Evolutionary conservation across 2,329 filamentous ascomycete genomes (phyloP), one percentile per base, ranked within the genome.

Genomic region (Arthrobotrys conoides): DNA sequence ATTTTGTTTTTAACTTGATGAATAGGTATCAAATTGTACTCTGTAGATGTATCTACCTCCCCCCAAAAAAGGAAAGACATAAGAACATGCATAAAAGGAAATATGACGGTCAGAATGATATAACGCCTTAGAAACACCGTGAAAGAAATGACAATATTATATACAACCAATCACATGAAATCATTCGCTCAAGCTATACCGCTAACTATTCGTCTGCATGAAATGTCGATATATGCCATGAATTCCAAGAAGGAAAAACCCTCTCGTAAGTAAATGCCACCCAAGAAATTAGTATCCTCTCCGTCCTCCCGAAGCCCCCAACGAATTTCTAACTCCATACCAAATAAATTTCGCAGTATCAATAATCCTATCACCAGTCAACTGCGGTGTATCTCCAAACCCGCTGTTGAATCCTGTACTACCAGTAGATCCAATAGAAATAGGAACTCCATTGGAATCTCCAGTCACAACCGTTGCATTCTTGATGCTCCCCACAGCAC

Each of bases 381-480:
- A 64, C 61, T 63, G 67, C 36, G 73, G 73, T 9, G 51, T 44
- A 48, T 71, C 66, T 27, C 66, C 73, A 57, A 5, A 69, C 41
- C 67, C 73, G 53, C 67, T 71, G 46, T 71, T 77, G 6, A 27
- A 49, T 1, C 73, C 73, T 33, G 53, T 22, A 5, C 14, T 27
- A 5, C 12, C 30, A 12, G 18, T 59, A 22, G 38, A 20, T 5
- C 73, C 73, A 33, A 77, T 77, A 9, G 73, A 77, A 41, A 77
- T 27, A n/a, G 73, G 73, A 53, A 77, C 73, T 8, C 73, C 73
- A 6, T 71, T 77, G 0, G 67, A 16, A 68, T 77, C 73, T 3
- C 73, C 73, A 41, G 59, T 48, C 4, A 77, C 73, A 9, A 77
- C 73, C 3, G 67, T 77, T n/a, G 67, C 73, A 44, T 77, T 77